These are phyloP conservation scores for Rhinocladiella similis DNA, from an alignment of 2,329 filamentous ascomycete species.

Conservation along the genomic window DNA sequence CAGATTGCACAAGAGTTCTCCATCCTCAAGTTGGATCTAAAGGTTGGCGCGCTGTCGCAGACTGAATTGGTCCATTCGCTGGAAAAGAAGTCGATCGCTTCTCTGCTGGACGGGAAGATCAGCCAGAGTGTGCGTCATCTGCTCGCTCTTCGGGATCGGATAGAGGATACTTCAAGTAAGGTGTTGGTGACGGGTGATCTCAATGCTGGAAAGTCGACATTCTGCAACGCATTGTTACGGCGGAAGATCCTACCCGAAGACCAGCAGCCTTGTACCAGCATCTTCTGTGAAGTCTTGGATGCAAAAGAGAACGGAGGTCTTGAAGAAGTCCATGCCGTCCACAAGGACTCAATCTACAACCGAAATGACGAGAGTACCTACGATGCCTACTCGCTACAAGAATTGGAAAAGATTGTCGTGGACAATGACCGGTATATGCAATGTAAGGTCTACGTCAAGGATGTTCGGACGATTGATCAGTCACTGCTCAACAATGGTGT, in stretches of 20 bases:
- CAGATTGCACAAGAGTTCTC: conserved; percentile 96
- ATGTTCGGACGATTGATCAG: conserved; percentile 84
- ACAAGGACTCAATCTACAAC: conserved; percentile 76
- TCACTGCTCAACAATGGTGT: conserved; percentile 96
- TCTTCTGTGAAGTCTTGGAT: conserved; percentile 96
- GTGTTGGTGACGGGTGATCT: conserved; percentile 93
- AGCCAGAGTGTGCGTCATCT: conserved; percentile 91
- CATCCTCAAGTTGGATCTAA: conserved; percentile 89
- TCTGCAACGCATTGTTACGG: conserved; percentile 93
- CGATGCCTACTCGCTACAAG: conserved; percentile 74
- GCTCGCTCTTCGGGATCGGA: conserved; percentile 80
- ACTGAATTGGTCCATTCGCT: conserved; percentile 90
- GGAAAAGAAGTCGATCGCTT: conserved; percentile 87
- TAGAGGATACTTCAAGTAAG: conserved; percentile 96
- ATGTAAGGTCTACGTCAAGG: conserved; percentile 96
- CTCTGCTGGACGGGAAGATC: conserved; percentile 90
- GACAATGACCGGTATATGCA: conserved; percentile 88
- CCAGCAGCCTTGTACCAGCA: conserved; percentile 95
- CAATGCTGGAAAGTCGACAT: conserved; percentile 97
- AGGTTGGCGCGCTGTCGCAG: conserved; percentile 82
- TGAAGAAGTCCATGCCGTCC: conserved; percentile 94
- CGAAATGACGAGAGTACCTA: conserved; percentile 93
- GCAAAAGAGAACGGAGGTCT: conserved; percentile 84
- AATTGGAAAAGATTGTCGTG: conserved; percentile 84
- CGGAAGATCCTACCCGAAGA: conserved; percentile 93